Evolutionary conservation across 2,329 filamentous ascomycete genomes (phyloP), one percentile per base, ranked within the genome.

Genomic region (Knoxdaviesia proteae): DNA sequence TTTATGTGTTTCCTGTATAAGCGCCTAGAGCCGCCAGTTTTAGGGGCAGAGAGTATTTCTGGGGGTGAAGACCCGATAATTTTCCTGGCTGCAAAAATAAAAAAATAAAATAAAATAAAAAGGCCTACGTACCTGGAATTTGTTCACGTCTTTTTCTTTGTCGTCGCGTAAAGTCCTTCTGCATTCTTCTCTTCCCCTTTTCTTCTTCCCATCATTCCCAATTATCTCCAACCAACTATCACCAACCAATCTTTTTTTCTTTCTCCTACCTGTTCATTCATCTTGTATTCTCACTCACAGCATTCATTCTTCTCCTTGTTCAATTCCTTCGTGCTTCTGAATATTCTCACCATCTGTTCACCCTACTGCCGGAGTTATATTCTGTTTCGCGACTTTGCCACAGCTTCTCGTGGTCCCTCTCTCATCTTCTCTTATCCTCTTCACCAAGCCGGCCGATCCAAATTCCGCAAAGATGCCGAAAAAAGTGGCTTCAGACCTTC

Each of bases 401-500:
- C 6, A 7, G 38, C 10, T 6, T n/a, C 7, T 32, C 10, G 6
- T 6, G 37, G 38, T 40, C 32, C 31, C 29, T 40, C 8, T 32
- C 31, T 40, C 32, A 31, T 32, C 31, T 40, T 31, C 30, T 2
- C 38, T 31, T 9, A 6, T 31, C 11, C 7, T 11, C 8, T 38
- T 7, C 32, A 11, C n/a, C 2, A 8, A 11, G 7, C 37, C 11
- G 38, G 5, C 20, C 38, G 4, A 39, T 39, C 38, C 38, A 39
- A 31, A 2, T 34, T 8, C 10, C 10, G 29, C 11, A 33, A 38
- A 29, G 31, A 43, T 43, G 42, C 38, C 37, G 32, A 44, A 67
- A 66, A 59, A 65, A 47, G 54, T 59, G 38, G 66, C 66, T 36
- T 56, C 58, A 31, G 67, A 71, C 39, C 69, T 72, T 47, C 63